Conservation (phyloP, 1,284 basidiomycete genomes). For the Malassezia sympodialis region DNA sequence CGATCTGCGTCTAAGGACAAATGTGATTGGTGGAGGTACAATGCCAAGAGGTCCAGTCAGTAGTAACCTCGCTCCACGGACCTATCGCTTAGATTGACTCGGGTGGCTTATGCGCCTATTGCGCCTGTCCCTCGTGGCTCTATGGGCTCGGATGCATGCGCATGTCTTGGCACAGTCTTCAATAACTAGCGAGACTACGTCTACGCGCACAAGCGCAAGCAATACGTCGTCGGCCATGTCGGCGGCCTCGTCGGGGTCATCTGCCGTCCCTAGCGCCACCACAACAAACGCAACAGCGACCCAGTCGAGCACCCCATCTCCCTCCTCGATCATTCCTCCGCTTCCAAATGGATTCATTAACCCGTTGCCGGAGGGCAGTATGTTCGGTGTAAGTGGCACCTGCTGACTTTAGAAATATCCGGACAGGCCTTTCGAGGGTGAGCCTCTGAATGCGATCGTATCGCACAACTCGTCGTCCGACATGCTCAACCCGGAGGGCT, state of each 20-base stretch:
- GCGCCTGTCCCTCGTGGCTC: neutral
- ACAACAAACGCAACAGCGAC: neutral
- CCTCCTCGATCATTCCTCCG: conserved; percentile 1
- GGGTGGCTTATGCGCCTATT: neutral
- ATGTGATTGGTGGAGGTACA: neutral
- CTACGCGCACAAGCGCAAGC: neutral
- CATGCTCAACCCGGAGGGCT: conserved; percentile 37
- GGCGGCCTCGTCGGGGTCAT: neutral
- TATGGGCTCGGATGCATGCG: neutral
- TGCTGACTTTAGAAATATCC: neutral
- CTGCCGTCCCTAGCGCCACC: neutral
- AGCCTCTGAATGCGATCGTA: conserved; percentile 44
- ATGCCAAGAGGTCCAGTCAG: neutral
- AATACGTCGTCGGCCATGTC: neutral
- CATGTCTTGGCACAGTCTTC: neutral
- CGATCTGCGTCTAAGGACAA: neutral
- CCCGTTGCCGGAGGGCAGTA: conserved; percentile 7
- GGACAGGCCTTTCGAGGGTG: conserved; percentile 19
- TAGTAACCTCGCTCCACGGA: neutral
- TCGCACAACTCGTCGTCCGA: conserved; percentile 28
- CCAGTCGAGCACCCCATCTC: neutral
- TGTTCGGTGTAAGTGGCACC: conserved; percentile 4
- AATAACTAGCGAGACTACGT: neutral
- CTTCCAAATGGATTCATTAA: conserved; percentile 10
- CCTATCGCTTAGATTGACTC: neutral